Conservation (phyloP, 306 rosid genomes). For the Ormosia semicastrata region DNA sequence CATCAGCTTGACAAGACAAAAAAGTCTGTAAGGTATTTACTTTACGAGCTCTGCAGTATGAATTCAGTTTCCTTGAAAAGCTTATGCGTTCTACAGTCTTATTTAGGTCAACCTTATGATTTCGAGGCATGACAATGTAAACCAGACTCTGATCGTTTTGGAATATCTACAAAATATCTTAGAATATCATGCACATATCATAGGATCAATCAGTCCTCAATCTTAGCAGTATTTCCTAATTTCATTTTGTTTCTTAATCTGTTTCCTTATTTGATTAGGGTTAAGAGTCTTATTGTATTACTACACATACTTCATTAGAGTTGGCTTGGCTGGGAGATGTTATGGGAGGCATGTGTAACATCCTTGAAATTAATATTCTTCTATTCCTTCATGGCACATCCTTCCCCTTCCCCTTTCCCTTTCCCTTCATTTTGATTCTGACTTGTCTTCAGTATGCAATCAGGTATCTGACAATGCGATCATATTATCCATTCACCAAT, state of each 20-base stretch:
- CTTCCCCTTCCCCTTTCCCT: background rate
- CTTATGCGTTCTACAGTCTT: background rate
- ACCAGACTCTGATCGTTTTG: background rate
- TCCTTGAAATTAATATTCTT: background rate
- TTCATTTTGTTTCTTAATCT: no score
- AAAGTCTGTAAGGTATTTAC: background rate
- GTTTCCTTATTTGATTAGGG: no score
- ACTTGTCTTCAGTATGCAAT: background rate
- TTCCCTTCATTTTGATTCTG: background rate
- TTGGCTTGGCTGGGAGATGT: background rate
- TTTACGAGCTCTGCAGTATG: background rate
- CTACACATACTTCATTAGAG: background rate
- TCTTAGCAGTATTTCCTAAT: no score
- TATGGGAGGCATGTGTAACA: background rate
- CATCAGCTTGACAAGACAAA: constrained; percentile 24
- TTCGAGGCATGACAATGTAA: background rate
- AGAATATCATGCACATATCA: no score
- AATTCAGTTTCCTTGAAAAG: background rate
- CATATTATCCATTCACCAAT: background rate
- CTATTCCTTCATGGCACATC: background rate
- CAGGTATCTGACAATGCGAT: background rate
- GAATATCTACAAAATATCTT: background rate
- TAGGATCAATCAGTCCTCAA: no score
- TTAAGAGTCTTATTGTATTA: background rate
- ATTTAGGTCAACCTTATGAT: background rate